phyloP scores from a whole-genome alignment of 352 stramenopile genomes.

The Phytophthora sp. region DNA sequence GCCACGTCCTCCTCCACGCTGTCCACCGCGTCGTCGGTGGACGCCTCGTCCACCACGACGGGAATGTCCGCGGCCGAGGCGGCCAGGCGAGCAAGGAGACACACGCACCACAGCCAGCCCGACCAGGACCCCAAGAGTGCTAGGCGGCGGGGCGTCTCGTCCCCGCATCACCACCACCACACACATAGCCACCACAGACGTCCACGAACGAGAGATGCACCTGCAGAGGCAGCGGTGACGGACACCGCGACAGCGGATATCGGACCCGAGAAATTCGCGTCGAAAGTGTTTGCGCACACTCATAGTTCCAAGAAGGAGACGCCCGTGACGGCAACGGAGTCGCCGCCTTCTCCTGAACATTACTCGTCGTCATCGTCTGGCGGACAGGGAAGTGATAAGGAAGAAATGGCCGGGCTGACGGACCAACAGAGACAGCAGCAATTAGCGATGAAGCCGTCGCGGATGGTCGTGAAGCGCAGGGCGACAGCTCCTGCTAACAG shows the following conservation, averaged over 20 bases:
- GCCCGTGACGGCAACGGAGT: background rate
- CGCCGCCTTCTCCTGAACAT: conserved; percentile 31
- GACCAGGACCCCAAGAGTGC: conserved; percentile 15
- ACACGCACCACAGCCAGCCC: conserved; percentile 29
- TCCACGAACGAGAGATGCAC: conserved; percentile 3
- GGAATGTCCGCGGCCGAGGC: conserved; percentile 6
- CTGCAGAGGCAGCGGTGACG: background rate
- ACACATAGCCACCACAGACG: conserved; percentile 23
- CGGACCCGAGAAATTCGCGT: conserved; percentile 50
- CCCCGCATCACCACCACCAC: conserved; percentile 17
- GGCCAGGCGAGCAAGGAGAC: conserved; percentile 13
- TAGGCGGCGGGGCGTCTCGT: conserved; percentile 12
- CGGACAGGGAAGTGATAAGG: conserved; percentile 51
- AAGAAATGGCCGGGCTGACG: conserved; percentile 25
- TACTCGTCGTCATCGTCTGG: conserved; percentile 55
- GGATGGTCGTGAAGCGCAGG: conserved; percentile 60
- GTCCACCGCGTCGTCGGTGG: conserved; percentile 40
- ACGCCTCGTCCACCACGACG: conserved; percentile 16
- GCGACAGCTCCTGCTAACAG: conserved; percentile 33
- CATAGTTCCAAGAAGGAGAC: conserved; percentile 6
- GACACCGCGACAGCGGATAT: conserved; percentile 26
- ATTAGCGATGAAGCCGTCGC: conserved; percentile 45
- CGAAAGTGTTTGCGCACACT: conserved; percentile 38
- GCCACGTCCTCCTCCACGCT: conserved; percentile 41
- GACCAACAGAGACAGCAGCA: conserved; percentile 29